These are phyloP conservation scores for Serendipita sp. DNA, from an alignment of 768 basidiomycete genomes.

Conservation along the genomic window DNA sequence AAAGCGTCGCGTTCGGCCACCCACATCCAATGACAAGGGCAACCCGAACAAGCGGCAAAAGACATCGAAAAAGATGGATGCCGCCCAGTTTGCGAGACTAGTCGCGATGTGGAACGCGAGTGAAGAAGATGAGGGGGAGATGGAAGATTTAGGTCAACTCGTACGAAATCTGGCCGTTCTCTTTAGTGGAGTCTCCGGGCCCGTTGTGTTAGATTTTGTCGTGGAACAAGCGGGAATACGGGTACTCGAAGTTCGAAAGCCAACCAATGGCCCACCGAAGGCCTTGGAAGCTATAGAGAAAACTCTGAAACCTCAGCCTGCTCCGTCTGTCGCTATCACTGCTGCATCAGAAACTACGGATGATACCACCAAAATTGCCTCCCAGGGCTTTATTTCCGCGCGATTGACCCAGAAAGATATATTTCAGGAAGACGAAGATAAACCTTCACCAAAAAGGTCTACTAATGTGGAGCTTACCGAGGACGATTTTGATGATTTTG, in stretches of 20 bases:
- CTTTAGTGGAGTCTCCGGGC: neutral
- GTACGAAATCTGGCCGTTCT: neutral
- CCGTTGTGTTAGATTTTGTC: neutral
- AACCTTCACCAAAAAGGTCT: neutral
- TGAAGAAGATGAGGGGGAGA: neutral
- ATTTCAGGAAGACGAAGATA: neutral
- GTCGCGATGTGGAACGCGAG: neutral
- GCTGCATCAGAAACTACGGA: neutral
- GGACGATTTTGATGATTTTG: slow-evolving; percentile 2
- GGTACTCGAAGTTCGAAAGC: neutral
- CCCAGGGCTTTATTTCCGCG: neutral
- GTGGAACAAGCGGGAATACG: neutral
- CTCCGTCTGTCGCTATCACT: neutral
- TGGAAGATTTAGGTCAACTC: neutral
- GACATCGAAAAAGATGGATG: neutral
- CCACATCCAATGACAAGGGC: neutral
- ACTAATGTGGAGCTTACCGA: neutral
- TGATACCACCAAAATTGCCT: neutral
- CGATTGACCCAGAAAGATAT: neutral
- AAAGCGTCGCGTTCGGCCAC: slow-evolving; percentile 33
- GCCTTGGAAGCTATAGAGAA: neutral
- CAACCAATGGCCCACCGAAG: neutral
- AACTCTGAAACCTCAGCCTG: neutral
- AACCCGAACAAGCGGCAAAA: neutral
- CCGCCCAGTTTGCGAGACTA: neutral